Evolutionary conservation across 2,329 filamentous ascomycete genomes (phyloP).

Genomic region (Ophiostoma quercus): DNA sequence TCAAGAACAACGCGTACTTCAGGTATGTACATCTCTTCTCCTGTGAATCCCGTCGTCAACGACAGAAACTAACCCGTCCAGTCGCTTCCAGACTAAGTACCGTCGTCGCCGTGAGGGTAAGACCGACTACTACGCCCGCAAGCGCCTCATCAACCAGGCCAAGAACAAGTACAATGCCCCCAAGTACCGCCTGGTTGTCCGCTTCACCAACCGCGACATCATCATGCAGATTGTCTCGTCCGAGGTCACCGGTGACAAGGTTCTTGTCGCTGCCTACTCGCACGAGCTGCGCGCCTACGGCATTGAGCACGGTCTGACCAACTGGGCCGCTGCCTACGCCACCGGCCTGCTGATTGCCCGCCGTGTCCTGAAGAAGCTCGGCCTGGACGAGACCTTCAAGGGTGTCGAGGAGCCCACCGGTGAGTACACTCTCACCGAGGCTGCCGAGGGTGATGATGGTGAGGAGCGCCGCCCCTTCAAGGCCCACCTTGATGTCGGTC

Average conservation of each 20-base stretch:
- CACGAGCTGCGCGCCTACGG: constrained; percentile 98
- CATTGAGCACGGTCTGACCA: constrained; percentile 97
- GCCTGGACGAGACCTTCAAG: constrained; percentile 83
- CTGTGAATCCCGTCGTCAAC: not conserved
- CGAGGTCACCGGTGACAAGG: constrained; percentile 96
- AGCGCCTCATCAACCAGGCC: constrained; percentile 98
- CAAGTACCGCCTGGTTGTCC: constrained; percentile 99
- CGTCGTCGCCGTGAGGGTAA: constrained; percentile 92
- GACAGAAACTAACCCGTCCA: constrained; percentile 36
- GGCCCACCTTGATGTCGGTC: constrained; percentile 96
- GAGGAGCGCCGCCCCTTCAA: constrained; percentile 95
- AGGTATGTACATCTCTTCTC: constrained; percentile 52
- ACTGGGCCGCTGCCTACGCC: constrained; percentile 97
- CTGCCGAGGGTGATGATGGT: constrained; percentile 80
- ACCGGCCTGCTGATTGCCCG: constrained; percentile 96
- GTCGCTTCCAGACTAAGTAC: constrained; percentile 99
- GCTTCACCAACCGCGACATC: constrained; percentile 99
- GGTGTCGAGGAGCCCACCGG: constrained; percentile 97
- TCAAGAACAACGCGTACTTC: constrained; percentile 99
- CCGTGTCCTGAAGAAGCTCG: constrained; percentile 94
- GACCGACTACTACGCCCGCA: constrained; percentile 99
- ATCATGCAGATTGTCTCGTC: constrained; percentile 95
- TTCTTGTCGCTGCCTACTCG: constrained; percentile 85
- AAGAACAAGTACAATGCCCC: constrained; percentile 99
- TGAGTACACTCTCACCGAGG: constrained; percentile 94